Evolutionary conservation across 2,329 filamentous ascomycete genomes (phyloP), one percentile per base, ranked within the genome.

Genomic region (Sporothrix inflata): DNA sequence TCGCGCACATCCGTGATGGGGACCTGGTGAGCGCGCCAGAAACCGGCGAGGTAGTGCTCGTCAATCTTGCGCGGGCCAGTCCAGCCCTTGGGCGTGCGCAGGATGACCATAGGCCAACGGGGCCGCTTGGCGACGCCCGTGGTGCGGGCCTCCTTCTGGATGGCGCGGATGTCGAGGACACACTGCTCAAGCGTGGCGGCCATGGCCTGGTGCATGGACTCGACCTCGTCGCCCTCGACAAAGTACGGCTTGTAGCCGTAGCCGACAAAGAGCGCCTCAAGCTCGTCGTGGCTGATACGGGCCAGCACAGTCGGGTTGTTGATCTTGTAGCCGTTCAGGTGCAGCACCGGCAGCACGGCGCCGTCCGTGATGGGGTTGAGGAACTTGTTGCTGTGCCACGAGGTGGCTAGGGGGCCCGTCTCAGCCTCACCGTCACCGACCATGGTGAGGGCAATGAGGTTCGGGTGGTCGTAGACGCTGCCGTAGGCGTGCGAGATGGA

Each of bases 281-380:
- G 84, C 81, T 94, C 92, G 74, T 91, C 88, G 79, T 94, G 91
- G 57, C 88, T 88, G 78, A 94, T 91, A 75, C 92, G 89, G 16
- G 92, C 89, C 19, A 94, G 86, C 0, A 94, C 78, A 5, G 90
- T 94, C 9, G 91, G 91, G 80, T 93, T 93, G 84, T 93, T 92
- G 84, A 94, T 94, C 84, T 94, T 94, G 86, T 94, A 94, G 63
- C 92, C 92, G 77, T 94, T 94, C 45, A 94, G 84, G 79, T 94
- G 91, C 12, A 94, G 85, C 6, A 94, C 89, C 0, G 92, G 92
- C 1, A 94, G 85, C 8, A 94, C 92, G 49, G 91, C 92, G 40
- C 92, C 92, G 77, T 94, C 92, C 0, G 87, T 90, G 76, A 92
- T 91, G 4, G 92, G 92, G 78, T 94, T 94, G 75, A 94, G 85